Percentiles rank a stretch among this genome's conserved stretches.
Evolutionary conservation across 2,329 filamentous ascomycete genomes (phyloP).

Genomic region (Stagonosporopsis chrysanthemi): DNA sequence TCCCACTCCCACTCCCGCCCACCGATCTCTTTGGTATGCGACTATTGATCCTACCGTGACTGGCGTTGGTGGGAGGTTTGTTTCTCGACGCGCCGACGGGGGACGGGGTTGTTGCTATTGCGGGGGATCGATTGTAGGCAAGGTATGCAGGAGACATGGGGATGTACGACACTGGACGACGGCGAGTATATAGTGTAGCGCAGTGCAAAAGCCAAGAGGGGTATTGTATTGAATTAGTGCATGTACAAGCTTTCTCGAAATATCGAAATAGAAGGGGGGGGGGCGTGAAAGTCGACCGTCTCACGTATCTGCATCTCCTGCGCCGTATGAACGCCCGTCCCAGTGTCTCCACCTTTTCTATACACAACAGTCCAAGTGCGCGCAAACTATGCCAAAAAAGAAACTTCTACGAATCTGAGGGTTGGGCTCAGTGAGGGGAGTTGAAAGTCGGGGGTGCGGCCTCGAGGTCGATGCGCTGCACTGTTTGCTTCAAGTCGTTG

Average conservation of each 20-base stretch:
- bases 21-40: conserved; percentile 2
- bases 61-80: not conserved
- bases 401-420: not conserved
- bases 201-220: conserved; percentile 35
- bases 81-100: not conserved
- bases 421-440: conserved; percentile 26
- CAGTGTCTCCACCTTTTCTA: not conserved
- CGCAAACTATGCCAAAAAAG: not conserved
- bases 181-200: not conserved
- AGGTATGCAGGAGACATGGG: not conserved
- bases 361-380: conserved; percentile 7
- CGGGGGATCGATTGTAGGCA: not conserved
- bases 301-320: not conserved
- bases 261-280: too few species aligned
- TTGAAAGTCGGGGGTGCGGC: conserved; percentile 57
- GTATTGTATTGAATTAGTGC: conserved; percentile 47
- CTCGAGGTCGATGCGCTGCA: conserved; percentile 62
- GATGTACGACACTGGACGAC: not conserved
- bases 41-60: not conserved
- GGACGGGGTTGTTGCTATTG: too few species aligned
- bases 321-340: conserved; percentile 5
- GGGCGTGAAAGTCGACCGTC: conserved; percentile 3
- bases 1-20: too few species aligned
- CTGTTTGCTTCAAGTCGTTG: conserved; percentile 56
- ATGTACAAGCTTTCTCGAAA: conserved; percentile 25